Evolutionary conservation across 2,329 filamentous ascomycete genomes (phyloP).

Genomic region (Alternaria gansuensis): DNA sequence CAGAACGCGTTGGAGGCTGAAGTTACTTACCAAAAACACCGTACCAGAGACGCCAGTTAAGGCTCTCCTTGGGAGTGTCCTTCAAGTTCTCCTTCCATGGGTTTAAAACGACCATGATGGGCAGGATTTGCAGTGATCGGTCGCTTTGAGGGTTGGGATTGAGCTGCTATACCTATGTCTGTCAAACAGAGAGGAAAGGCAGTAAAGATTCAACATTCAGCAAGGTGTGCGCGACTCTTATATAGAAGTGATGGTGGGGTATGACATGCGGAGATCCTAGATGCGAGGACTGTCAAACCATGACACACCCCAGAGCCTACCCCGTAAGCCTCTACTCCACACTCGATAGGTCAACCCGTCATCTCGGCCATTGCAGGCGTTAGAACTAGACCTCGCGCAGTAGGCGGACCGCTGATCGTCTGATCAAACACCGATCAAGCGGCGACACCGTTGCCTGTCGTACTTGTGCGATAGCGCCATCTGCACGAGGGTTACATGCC

Average conservation of each 20-base stretch:
- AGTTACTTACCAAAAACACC: constrained; percentile 64
- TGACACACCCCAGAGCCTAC: constrained; percentile 13
- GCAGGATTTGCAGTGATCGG: constrained; percentile 2
- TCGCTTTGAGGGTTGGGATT: background rate
- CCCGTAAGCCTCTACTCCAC: constrained; percentile 10
- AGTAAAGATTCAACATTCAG: background rate
- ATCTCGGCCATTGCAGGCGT: constrained; percentile 12
- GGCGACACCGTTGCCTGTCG: background rate
- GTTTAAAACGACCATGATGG: constrained; percentile 45
- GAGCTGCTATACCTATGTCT: constrained; percentile 12
- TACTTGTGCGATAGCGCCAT: background rate
- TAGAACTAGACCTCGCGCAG: constrained; percentile 6
- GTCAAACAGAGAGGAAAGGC: constrained; percentile 11
- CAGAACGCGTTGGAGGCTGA: background rate
- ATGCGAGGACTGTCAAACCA: constrained; percentile 2
- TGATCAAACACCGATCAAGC: constrained; percentile 6
- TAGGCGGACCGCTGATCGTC: constrained; percentile 11
- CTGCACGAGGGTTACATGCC: constrained; percentile 27
- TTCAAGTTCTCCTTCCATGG: constrained; percentile 60
- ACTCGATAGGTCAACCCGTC: constrained; percentile 8
- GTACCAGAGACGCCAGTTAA: constrained; percentile 83
- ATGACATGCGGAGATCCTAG: constrained; percentile 12
- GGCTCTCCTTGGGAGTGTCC: constrained; percentile 72
- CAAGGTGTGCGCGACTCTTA: constrained; percentile 8
- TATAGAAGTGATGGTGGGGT: constrained; percentile 15